Evolutionary conservation across 1,284 basidiomycete genomes (phyloP).

Genomic region (Boletus mariae): DNA sequence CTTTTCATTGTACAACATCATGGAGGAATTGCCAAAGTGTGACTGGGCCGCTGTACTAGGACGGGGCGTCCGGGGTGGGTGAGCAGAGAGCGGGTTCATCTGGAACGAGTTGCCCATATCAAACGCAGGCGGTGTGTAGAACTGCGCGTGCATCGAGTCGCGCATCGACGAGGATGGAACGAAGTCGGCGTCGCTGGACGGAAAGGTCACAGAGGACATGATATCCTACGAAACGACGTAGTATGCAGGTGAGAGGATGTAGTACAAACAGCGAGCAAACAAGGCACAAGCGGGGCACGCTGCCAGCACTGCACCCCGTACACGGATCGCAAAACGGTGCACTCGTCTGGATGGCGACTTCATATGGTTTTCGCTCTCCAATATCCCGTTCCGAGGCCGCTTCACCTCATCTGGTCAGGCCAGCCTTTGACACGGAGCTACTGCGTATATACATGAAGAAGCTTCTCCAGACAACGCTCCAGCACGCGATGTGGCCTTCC

Average conservation of each 20-base stretch:
- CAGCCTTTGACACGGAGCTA: conserved; percentile 67
- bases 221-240: background rate
- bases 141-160: conserved; percentile 35
- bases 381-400: conserved; percentile 34
- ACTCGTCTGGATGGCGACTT: conserved; percentile 20
- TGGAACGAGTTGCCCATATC: conserved; percentile 52
- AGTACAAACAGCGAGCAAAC: conserved; percentile 25
- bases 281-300: conserved; percentile 6
- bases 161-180: conserved; percentile 37
- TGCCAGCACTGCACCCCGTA: background rate
- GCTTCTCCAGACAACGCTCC: conserved; percentile 64
- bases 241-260: background rate
- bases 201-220: conserved; percentile 53
- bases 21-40: conserved; percentile 19
- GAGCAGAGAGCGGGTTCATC: conserved; percentile 73
- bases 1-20: conserved; percentile 30
- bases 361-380: conserved; percentile 33
- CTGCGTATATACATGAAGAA: conserved; percentile 77
- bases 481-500: conserved; percentile 59
- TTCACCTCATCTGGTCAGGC: conserved; percentile 32
- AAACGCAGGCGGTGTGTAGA: conserved; percentile 40
- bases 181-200: conserved; percentile 37
- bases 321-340: background rate
- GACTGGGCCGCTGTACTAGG: conserved; percentile 22
- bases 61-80: conserved; percentile 71